Percentiles rank a stretch among this genome's conserved stretches.
phyloP scores from a whole-genome alignment of 305 asterid species.

The Solanum hybrid region DNA sequence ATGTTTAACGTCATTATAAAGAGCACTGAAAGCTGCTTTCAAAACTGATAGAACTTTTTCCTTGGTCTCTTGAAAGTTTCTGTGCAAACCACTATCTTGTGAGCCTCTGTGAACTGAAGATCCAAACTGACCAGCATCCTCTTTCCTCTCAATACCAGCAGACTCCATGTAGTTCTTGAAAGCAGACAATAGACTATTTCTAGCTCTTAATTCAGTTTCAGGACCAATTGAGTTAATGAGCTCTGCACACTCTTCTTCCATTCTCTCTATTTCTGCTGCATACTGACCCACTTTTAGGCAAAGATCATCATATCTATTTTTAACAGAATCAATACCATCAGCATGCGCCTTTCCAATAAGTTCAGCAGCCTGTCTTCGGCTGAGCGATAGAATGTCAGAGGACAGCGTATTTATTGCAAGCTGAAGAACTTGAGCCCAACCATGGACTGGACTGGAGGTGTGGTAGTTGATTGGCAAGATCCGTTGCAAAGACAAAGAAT shows the following conservation, averaged over 20 bases:
- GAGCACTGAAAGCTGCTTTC: constrained; percentile 50
- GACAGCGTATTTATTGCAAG: constrained; percentile 66
- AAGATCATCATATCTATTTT: constrained; percentile 66
- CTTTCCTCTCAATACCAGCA: constrained; percentile 41
- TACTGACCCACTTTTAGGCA: constrained; percentile 61
- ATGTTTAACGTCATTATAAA: constrained; percentile 55
- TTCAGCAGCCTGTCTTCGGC: constrained; percentile 79
- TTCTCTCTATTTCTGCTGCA: constrained; percentile 77
- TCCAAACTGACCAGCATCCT: constrained; percentile 33
- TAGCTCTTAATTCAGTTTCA: constrained; percentile 69
- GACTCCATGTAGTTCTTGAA: constrained; percentile 51
- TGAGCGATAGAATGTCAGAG: constrained; percentile 57
- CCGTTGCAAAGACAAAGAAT: constrained; percentile 85
- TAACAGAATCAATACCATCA: constrained; percentile 45
- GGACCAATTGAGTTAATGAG: constrained; percentile 65
- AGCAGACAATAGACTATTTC: constrained; percentile 66
- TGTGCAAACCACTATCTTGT: constrained; percentile 18
- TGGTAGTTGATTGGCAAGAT: constrained; percentile 81
- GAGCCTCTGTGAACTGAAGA: constrained; percentile 28
- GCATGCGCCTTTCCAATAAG: constrained; percentile 39
- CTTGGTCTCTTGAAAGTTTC: constrained; percentile 46
- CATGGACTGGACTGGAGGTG: constrained; percentile 84
- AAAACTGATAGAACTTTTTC: constrained; percentile 38
- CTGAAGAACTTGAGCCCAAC: constrained; percentile 80
- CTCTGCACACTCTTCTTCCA: constrained; percentile 63